Evolutionary conservation across 768 basidiomycete species (phyloP), one percentile per base, ranked within the genome.

Genomic region (Imleria badia): DNA sequence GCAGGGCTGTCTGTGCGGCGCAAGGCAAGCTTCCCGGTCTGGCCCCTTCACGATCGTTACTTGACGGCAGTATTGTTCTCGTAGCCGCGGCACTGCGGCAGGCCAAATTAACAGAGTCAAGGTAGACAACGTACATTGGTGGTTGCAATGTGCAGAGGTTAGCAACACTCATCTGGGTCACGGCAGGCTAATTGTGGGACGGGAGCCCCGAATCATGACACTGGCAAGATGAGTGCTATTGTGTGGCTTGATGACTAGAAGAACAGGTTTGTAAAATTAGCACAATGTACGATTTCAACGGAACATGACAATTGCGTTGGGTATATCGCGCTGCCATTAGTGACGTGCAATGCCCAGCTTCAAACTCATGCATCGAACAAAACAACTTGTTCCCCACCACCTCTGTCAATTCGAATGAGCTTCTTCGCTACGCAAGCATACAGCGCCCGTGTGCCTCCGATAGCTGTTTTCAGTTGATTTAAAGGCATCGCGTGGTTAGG

Each of bases 381-480:
- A 23, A 91, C 87, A 8, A 84, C 75, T 66, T 92, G 89, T 65
- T 89, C 88, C 33, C 88, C 79, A 6, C 83, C 80, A 19, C 87
- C 82, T 40, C 90, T 76, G 48, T 91, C 89, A 59, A 91, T 89
- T 70, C 82, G 87, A 55, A 92, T 66, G 48, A 92, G 71, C 56
- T 87, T 77, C 72, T 91, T 92, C 15, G 87, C 90, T n/a, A 91
- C 87, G 64, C 89, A 90, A 2, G 77, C 83, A 62, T 89, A 92
- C 13, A 91, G 67, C 15, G 87, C 81, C 39, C 86, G 75, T 10
- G 82, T 85, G 12, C 82, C 74, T 35, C 80, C 78, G 20, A 91
- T 69, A 20, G 76, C 66, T 46, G 81, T 81, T 68, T 89, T 91
- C 15, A 86, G 73, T 61, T 77, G 79, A 59, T 79, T 83, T 14